Percentiles rank a stretch among this genome's conserved stretches.
phyloP scores from a whole-genome alignment of 2,329 filamentous ascomycete genomes.

The Pseudogymnoascus pannorum region DNA sequence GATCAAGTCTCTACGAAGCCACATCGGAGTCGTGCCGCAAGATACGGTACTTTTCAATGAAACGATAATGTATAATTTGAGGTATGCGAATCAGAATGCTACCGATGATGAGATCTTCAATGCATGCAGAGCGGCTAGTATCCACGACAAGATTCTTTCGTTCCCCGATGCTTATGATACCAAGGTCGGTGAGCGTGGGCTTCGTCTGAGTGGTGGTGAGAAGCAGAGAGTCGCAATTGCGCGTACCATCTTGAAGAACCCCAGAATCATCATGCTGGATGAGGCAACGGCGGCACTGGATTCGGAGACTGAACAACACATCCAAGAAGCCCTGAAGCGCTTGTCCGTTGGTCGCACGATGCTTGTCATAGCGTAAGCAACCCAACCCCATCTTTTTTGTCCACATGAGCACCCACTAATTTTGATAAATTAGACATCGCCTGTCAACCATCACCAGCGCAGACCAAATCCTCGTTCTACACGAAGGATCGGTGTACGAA shows the following conservation, averaged over 20 bases:
- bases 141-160: conserved; percentile 83
- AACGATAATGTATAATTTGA: conserved; percentile 87
- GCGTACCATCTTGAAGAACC: conserved; percentile 85
- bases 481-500: conserved; percentile 70
- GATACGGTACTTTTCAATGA: conserved; percentile 96
- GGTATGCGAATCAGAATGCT: conserved; percentile 75
- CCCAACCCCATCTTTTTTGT: not conserved
- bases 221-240: conserved; percentile 93
- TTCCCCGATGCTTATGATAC: conserved; percentile 87
- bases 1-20: conserved; percentile 83
- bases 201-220: conserved; percentile 82
- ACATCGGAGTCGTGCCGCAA: conserved; percentile 94
- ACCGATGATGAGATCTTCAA: conserved; percentile 75
- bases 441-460: conserved; percentile 87
- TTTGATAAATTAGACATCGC: conserved; percentile 54
- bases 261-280: conserved; percentile 85
- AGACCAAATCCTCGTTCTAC: conserved; percentile 77
- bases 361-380: conserved; percentile 80
- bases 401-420: conserved; percentile 16
- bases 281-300: conserved; percentile 90
- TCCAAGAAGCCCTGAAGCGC: conserved; percentile 76
- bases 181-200: conserved; percentile 82
- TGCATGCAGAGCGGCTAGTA: conserved; percentile 79
- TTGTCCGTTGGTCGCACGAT: conserved; percentile 82
- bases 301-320: conserved; percentile 87